phyloP scores from a whole-genome alignment of 129 eudicot genomes.

The Chrysanthemum seticuspe region DNA sequence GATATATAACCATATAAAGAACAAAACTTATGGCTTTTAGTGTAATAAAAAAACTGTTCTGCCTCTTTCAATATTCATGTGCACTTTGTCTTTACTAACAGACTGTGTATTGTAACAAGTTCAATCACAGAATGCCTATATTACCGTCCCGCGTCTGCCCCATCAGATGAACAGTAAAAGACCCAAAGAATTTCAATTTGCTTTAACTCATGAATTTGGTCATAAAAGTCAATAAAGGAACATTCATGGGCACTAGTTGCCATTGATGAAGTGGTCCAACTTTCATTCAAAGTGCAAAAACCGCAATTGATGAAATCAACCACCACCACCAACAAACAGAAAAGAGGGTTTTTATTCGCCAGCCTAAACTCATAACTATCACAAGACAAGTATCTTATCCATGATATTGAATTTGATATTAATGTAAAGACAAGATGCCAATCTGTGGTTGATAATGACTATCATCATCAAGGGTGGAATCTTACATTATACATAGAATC shows the following conservation, averaged over 20 bases:
- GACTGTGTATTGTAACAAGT: neutral
- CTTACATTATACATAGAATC: neutral
- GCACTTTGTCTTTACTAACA: constrained; percentile 6
- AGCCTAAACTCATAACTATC: constrained; percentile 22
- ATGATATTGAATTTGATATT: constrained; percentile 13
- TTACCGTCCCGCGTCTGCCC: neutral
- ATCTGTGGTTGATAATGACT: constrained; percentile 33
- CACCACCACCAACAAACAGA: constrained; percentile 34
- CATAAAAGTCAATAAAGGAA: constrained; percentile 17
- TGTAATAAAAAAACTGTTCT: constrained; percentile 3
- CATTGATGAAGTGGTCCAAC: constrained; percentile 43
- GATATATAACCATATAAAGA: constrained; percentile 11
- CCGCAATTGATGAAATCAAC: constrained; percentile 34
- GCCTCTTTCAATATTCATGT: constrained; percentile 12
- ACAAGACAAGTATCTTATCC: constrained; percentile 30
- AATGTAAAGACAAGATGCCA: constrained; percentile 30
- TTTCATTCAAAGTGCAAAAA: constrained; percentile 34
- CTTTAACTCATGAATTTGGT: constrained; percentile 16
- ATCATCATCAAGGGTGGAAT: constrained; percentile 16
- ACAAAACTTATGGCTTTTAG: constrained; percentile 19
- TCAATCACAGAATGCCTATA: neutral
- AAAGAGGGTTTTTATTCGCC: constrained; percentile 20
- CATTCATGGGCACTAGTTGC: constrained; percentile 27
- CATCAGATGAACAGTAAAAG: constrained; percentile 4
- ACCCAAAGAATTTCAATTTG: constrained; percentile 1